phyloP scores from a whole-genome alignment of 1,284 basidiomycete species.

The Spongiforma sp. region DNA sequence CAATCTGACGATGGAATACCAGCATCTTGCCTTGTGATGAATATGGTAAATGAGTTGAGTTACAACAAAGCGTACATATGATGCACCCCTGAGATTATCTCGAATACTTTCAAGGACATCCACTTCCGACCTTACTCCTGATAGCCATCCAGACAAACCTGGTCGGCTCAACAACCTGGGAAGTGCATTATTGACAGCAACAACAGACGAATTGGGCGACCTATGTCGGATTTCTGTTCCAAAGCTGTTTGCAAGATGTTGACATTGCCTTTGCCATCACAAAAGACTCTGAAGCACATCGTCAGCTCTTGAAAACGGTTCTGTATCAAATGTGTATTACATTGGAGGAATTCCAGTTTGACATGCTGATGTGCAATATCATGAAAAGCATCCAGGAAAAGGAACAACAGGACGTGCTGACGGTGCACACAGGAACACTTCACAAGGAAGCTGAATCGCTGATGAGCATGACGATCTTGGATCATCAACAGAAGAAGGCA shows the following conservation, averaged over 20 bases:
- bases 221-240: conserved; percentile 47
- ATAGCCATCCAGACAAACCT: too few relatives aligned
- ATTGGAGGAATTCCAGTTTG: conserved; percentile 41
- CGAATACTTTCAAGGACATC: conserved; percentile 84
- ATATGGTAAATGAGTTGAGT: too few relatives aligned
- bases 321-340: conserved; percentile 43
- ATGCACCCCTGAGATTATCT: conserved; percentile 86
- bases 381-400: conserved; percentile 16
- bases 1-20: conserved; percentile 92
- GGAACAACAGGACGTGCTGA: conserved; percentile 14
- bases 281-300: conserved; percentile 40
- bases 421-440: conserved; percentile 8
- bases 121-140: too few relatives aligned
- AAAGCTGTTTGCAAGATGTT: conserved; percentile 48
- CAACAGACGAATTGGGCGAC: conserved; percentile 41
- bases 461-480: conserved; percentile 19
- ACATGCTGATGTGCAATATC: conserved; percentile 31
- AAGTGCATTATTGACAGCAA: too few relatives aligned
- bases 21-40: conserved; percentile 99
- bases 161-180: too few relatives aligned
- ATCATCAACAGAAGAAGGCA: conserved; percentile 21
- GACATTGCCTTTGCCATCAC: conserved; percentile 44
- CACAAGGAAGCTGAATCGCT: not conserved
- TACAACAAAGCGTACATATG: too few relatives aligned
- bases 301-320: conserved; percentile 43